A percentile compares a stretch with the other conserved stretches of the same genome.
Evolutionary conservation across 2,329 filamentous ascomycete genomes (phyloP).

Genomic region (Fusarium sp.): DNA sequence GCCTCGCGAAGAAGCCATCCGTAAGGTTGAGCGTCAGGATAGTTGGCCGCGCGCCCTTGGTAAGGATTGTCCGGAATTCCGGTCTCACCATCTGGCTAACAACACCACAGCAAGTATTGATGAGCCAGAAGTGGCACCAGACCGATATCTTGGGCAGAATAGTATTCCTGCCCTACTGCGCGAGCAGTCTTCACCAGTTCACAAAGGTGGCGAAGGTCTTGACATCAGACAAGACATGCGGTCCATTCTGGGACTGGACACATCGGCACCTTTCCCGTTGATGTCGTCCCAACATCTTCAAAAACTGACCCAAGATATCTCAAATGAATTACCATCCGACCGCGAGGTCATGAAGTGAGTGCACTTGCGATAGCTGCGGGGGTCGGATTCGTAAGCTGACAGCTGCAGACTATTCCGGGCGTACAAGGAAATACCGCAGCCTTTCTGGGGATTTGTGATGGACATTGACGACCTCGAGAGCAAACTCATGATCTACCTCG

Average conservation of each 20-base stretch:
- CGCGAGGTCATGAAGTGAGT: slow-evolving; percentile 74
- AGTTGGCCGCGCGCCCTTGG: slow-evolving; percentile 59
- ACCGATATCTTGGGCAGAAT: slow-evolving; percentile 74
- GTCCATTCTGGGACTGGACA: slow-evolving; percentile 73
- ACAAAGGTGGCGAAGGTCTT: slow-evolving; percentile 63
- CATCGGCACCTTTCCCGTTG: slow-evolving; percentile 73
- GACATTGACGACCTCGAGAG: slow-evolving; percentile 75
- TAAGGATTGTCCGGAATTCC: slow-evolving; percentile 37
- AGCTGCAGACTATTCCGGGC: slow-evolving; percentile 68
- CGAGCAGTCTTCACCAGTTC: slow-evolving; percentile 67
- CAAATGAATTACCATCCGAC: slow-evolving; percentile 71
- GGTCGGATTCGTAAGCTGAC: slow-evolving; percentile 8
- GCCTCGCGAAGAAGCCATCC: slow-evolving; percentile 45
- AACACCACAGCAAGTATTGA: slow-evolving; percentile 56
- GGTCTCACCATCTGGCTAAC: slow-evolving; percentile 36
- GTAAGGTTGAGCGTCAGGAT: slow-evolving; percentile 53
- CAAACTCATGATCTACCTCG: slow-evolving; percentile 72
- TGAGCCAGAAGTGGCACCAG: slow-evolving; percentile 67
- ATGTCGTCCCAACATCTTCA: slow-evolving; percentile 74
- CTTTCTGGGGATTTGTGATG: slow-evolving; percentile 75
- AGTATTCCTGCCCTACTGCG: slow-evolving; percentile 74
- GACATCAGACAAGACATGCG: slow-evolving; percentile 74
- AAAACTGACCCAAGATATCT: slow-evolving; percentile 69
- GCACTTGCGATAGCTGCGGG: background rate
- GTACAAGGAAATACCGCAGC: slow-evolving; percentile 75